Evolutionary conservation across 1,139 yeast species (phyloP).

Genomic region (Fermentozyma sake): DNA sequence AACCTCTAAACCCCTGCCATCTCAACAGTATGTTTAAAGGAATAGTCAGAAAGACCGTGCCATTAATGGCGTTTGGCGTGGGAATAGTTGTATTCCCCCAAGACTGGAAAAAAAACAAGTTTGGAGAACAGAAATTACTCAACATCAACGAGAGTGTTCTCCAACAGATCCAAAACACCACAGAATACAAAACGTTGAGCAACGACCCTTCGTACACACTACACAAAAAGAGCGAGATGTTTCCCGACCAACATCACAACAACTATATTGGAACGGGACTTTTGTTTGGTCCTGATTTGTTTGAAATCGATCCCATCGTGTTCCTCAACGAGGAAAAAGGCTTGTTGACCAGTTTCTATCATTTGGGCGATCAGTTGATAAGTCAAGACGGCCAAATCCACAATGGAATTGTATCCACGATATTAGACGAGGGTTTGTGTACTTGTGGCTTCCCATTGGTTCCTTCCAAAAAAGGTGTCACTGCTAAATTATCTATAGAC

Average conservation of each 20-base stretch:
- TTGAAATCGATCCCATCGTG: slow-evolving; percentile 65
- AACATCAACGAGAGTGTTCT: slow-evolving; percentile 28
- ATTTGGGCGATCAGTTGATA: slow-evolving; percentile 61
- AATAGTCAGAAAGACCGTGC: slow-evolving; percentile 20
- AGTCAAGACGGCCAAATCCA: slow-evolving; percentile 76
- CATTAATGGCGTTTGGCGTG: slow-evolving; percentile 40
- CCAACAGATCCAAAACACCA: slow-evolving; percentile 24
- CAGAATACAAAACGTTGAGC: slow-evolving; percentile 27
- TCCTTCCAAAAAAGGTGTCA: slow-evolving; percentile 89
- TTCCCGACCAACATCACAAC: slow-evolving; percentile 58
- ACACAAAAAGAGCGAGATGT: slow-evolving; percentile 35
- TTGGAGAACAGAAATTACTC: slow-evolving; percentile 17
- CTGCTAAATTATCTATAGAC: slow-evolving; percentile 69
- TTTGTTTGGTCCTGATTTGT: slow-evolving; percentile 54
- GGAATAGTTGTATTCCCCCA: slow-evolving; percentile 46
- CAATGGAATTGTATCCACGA: slow-evolving; percentile 79
- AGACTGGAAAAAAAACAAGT: slow-evolving; percentile 30
- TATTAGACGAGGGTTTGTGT: slow-evolving; percentile 84
- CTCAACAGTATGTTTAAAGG: slow-evolving; percentile 12
- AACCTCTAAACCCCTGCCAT: no score
- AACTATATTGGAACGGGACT: slow-evolving; percentile 68
- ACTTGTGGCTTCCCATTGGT: slow-evolving; percentile 79
- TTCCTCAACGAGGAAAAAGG: slow-evolving; percentile 44
- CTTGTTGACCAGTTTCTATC: slow-evolving; percentile 57
- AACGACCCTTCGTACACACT: slow-evolving; percentile 21